Percentiles rank a stretch among this genome's conserved stretches.
phyloP scores from a whole-genome alignment of 371 early-diverging fungal genomes.

The Mortierella sp. region DNA sequence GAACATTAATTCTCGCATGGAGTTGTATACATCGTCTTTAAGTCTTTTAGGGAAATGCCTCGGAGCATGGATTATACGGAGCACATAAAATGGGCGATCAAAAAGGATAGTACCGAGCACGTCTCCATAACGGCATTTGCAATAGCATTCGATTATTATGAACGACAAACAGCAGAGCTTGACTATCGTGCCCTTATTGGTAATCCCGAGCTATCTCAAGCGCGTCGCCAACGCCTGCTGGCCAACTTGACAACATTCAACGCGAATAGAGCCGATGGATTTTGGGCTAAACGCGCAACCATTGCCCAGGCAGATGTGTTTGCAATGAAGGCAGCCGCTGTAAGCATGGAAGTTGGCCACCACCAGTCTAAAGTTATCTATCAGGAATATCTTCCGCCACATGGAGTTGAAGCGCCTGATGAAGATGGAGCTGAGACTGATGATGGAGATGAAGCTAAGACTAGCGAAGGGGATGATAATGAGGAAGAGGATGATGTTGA shows the following conservation, averaged over 20 bases:
- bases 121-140: conserved; percentile 21
- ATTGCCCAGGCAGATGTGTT: conserved; percentile 20
- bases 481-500: background rate
- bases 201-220: conserved; percentile 8
- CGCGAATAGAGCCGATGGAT: conserved; percentile 12
- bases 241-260: conserved; percentile 12
- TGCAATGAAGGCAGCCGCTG: conserved; percentile 28
- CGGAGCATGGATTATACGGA: background rate
- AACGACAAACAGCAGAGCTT: conserved; percentile 18
- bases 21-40: background rate
- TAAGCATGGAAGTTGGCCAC: conserved; percentile 16
- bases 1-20: conserved; percentile 1
- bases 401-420: background rate
- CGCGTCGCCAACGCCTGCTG: conserved; percentile 14
- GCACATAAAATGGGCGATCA: conserved; percentile 13
- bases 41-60: conserved; percentile 2
- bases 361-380: conserved; percentile 18
- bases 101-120: conserved; percentile 13
- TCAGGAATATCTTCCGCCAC: conserved; percentile 5
- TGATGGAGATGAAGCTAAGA: background rate
- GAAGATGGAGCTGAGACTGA: background rate
- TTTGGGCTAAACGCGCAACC: conserved; percentile 17
- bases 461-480: background rate
- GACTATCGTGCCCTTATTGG: conserved; percentile 10
- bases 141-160: conserved; percentile 8